These are phyloP conservation scores for Eruca vesicaria DNA, from an alignment of 441 rosid species.

Conservation along the genomic window DNA sequence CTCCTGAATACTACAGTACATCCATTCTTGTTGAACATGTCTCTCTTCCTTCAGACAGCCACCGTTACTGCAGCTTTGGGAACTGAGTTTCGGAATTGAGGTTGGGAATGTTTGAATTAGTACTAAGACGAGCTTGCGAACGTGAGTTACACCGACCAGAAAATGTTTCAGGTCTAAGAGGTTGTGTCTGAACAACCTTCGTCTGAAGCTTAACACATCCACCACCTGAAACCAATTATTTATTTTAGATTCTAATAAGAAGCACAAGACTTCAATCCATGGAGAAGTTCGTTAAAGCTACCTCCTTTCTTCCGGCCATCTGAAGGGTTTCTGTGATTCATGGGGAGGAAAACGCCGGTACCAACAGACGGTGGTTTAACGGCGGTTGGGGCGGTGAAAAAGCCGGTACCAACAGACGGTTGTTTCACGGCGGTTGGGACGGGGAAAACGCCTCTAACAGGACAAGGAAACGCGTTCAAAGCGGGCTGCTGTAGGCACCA, in stretches of 20 bases:
- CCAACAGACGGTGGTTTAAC: slow-evolving; percentile 56
- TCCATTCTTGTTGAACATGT: slow-evolving; percentile 65
- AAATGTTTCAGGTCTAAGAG: slow-evolving; percentile 37
- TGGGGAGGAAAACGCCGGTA: slow-evolving; percentile 86
- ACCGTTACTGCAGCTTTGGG: slow-evolving; percentile 19
- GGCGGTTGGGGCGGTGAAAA: slow-evolving; percentile 42
- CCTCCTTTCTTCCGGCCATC: slow-evolving; percentile 60
- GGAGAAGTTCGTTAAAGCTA: background rate
- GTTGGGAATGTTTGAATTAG: background rate
- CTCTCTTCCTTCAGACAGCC: slow-evolving; percentile 32
- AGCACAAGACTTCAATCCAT: background rate
- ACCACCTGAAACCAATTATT: slow-evolving; percentile 22
- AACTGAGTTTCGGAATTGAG: slow-evolving; percentile 35
- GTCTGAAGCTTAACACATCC: slow-evolving; percentile 44
- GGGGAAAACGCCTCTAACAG: slow-evolving; percentile 30
- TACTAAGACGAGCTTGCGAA: slow-evolving; percentile 17
- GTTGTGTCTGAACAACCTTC: slow-evolving; percentile 57
- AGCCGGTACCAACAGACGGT: slow-evolving; percentile 42
- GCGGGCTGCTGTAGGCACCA: slow-evolving; percentile 33
- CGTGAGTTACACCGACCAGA: slow-evolving; percentile 34
- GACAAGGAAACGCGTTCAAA: background rate
- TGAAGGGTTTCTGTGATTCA: slow-evolving; percentile 42
- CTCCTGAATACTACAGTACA: background rate
- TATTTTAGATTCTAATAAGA: slow-evolving; percentile 29
- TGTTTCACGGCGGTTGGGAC: slow-evolving; percentile 51